Evolutionary conservation across 2,329 filamentous ascomycete species (phyloP).

Genomic region (Claviceps quebecensis): DNA sequence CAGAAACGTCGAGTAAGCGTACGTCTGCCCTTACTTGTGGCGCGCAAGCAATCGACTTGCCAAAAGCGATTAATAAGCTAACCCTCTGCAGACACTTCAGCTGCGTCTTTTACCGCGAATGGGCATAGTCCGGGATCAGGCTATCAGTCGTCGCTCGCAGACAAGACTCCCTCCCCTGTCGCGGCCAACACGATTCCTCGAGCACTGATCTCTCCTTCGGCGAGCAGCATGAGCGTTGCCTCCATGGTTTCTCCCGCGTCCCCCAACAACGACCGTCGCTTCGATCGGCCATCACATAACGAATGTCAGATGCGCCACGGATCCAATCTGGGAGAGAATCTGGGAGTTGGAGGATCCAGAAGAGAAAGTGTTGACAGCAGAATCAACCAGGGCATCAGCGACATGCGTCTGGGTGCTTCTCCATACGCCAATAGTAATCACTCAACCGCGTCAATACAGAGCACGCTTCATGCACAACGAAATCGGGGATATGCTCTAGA

Average conservation of each 20-base stretch:
- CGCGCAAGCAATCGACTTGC: background rate
- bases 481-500: constrained; percentile 42
- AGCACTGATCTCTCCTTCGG: constrained; percentile 39
- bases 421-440: constrained; percentile 67
- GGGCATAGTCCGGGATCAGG: constrained; percentile 28
- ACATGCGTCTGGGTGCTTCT: constrained; percentile 51
- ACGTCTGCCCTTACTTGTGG: constrained; percentile 9
- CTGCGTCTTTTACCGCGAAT: constrained; percentile 24
- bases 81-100: constrained; percentile 20
- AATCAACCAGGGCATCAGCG: constrained; percentile 57
- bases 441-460: constrained; percentile 62
- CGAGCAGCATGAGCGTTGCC: constrained; percentile 50
- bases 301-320: constrained; percentile 18
- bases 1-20: constrained; percentile 30
- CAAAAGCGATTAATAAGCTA: background rate
- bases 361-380: constrained; percentile 71
- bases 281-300: constrained; percentile 26
- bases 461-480: constrained; percentile 52
- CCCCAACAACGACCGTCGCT: constrained; percentile 29
- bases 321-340: constrained; percentile 20
- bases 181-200: constrained; percentile 36
- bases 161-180: constrained; percentile 51
- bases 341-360: constrained; percentile 31
- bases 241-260: constrained; percentile 50
- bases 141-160: constrained; percentile 36